Evolutionary conservation across 306 rosid genomes (phyloP), one percentile per base, ranked within the genome.

Genomic region (Castanospermum australe): DNA sequence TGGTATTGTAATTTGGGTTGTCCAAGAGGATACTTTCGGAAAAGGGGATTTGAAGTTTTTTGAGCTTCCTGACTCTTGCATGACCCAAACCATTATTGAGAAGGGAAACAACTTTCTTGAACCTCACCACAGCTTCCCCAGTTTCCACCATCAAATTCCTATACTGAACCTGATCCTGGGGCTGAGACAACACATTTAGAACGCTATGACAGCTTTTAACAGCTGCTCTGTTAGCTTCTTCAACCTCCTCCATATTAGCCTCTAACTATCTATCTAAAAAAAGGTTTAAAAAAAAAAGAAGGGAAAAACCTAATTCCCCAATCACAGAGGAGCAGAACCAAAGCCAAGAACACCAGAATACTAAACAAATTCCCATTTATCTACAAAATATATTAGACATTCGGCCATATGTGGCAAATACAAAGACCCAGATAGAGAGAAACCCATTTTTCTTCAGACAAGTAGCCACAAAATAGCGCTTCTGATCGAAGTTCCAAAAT

Each of bases 31-130:
- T 73, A 45, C 59, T 89, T 59, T 88, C 89, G 48, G 92, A 87
- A 25, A 90, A 84, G 73, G 97, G 89, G 64, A 80, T 35, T 71
- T 86, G 88, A 56, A 74, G 84, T 32, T 80, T 90, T 57, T 87
- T 88, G 20, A 67, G 80, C 85, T 88, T 93, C 82, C 93, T 91
- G 30, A 90, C 89, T 84, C 97, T 91, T 21, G 98, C 97, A 90
- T 90, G 98, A 81, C 94, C 97, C 77, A 89, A 54, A 64, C 94
- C 88, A 81, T 78, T 85, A 22, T 84, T 82, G 36, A 96, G 92
- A 86, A 96, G 82, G 80, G 98, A 88, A 63, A 88, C 92, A 80
- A 96, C 97, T 87, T 91, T 91, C 90, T 88, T 96, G 88, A 96
- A 93, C 89, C 87, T 89, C 36, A 62, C 81, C 69, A 96, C 97